Conservation (phyloP, 139 green algal species). For the Tetraselmis striata region DNA sequence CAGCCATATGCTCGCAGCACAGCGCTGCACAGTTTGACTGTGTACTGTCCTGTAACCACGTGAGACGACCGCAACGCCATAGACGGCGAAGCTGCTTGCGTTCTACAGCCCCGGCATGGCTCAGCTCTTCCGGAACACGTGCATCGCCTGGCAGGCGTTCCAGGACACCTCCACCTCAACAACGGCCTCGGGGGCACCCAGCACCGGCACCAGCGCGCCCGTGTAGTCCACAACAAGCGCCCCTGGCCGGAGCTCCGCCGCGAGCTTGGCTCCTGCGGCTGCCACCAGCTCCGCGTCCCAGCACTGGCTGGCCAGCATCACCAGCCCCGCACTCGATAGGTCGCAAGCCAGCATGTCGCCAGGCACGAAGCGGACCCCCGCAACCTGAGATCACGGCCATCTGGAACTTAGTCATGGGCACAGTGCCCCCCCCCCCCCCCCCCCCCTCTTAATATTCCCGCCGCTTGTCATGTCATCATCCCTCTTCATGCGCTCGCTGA, state of each 20-base stretch:
- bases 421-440: too few species aligned
- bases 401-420: too few species aligned
- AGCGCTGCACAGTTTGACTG: too few species aligned
- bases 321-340: background rate
- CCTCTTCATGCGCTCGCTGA: too few species aligned
- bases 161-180: background rate
- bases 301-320: constrained; percentile 10
- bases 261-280: background rate
- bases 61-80: too few species aligned
- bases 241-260: background rate
- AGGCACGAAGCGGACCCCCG: background rate
- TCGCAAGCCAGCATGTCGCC: constrained; percentile 9
- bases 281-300: constrained; percentile 6
- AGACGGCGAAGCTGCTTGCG: too few species aligned
- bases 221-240: background rate
- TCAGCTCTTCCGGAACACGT: background rate
- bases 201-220: background rate
- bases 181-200: background rate
- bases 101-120: too few species aligned
- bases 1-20: too few species aligned
- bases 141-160: background rate
- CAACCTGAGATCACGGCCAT: too few species aligned
- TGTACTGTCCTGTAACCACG: too few species aligned
- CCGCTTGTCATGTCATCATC: too few species aligned
- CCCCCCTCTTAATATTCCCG: too few species aligned